Percentiles rank a stretch among this genome's conserved stretches.
These are phyloP conservation scores for Plasmodium falciparum DNA, from an alignment of 169 alveolate species.

Conservation along the genomic window DNA sequence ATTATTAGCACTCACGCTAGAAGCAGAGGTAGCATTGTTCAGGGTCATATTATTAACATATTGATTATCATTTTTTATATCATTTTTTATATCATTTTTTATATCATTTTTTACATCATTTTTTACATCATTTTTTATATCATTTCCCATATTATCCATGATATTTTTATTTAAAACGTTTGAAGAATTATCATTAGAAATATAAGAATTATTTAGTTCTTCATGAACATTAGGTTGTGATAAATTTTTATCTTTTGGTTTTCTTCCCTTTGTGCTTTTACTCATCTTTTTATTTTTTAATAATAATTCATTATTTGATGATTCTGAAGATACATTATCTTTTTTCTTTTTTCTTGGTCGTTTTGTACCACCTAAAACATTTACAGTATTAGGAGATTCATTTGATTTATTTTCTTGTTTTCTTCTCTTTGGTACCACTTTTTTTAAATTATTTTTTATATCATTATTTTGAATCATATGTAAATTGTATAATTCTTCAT, in stretches of 20 bases:
- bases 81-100: too few species aligned
- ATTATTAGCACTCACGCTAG: not conserved
- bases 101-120: too few species aligned
- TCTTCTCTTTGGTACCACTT: constrained; percentile 23
- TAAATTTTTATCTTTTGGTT: constrained; percentile 16
- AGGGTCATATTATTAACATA: not conserved
- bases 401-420: constrained; percentile 16
- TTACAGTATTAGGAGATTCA: not conserved
- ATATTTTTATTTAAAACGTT: constrained; percentile 1
- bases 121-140: not conserved
- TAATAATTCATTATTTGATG: constrained; percentile 24
- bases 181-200: not conserved
- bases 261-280: not conserved
- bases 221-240: not conserved
- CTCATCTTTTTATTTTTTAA: not conserved
- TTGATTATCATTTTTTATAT: not conserved
- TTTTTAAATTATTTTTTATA: not conserved
- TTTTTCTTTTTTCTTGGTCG: constrained; percentile 35
- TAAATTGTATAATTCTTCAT: constrained; percentile 8
- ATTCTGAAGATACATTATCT: constrained; percentile 15
- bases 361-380: constrained; percentile 1
- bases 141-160: not conserved
- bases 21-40: not conserved
- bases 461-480: constrained; percentile 14
- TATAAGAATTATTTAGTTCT: not conserved